Base-by-base conservation (phyloP, 2,329 filamentous ascomycete genomes). In the Microdochium trichocladiopsis region DNA sequence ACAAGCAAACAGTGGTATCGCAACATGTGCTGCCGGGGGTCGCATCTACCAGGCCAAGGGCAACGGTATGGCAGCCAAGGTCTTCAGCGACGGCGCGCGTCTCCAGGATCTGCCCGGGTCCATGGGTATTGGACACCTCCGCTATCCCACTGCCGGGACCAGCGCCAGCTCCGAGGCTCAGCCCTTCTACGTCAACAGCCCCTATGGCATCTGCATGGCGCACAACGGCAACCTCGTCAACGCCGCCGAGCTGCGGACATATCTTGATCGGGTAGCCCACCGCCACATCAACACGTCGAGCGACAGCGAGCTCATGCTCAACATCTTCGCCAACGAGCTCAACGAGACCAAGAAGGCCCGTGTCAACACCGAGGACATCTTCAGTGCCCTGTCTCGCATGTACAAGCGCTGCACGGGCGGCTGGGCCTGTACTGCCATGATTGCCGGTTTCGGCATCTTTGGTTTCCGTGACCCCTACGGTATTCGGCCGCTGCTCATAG, bases 141-240 rank as follows among this genome's bases (percentile, higher is more conserved):
- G 92, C 66, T 96, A 96, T 69, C 92, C 92, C 11, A 96, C 92
- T 8, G 88, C 88, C 12, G 92, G 92, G 53, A 94, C 86, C 66
- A 88, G 86, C 59, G 76, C 73, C 53, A 93, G 90, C 63, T 85
- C 90, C 8, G 90, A 96, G 70, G 89, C 90, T 11, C 91, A 96
- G 70, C 92, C 92, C 0, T 95, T 96, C 69, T 96, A 94, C 66
- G 90, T 94, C 62, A 95, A 95, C 73, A 82, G 80, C 53, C 90
- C 89, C 1, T 94, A 90, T 65, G 90, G 90, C 48, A 87, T 95
- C 61, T 88, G 80, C 63, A 80, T 94, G 66, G 81, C 86, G 22
- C 86, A 94, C 71, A 96, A 96, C 64, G 91, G 92, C 55, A 96
- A 96, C 70, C 76, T 96, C 48, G 88, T 95, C 74, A 80, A 95